These are phyloP conservation scores for Fusarium sp. DNA, from an alignment of 2,329 filamentous ascomycete genomes.

Conservation along the genomic window DNA sequence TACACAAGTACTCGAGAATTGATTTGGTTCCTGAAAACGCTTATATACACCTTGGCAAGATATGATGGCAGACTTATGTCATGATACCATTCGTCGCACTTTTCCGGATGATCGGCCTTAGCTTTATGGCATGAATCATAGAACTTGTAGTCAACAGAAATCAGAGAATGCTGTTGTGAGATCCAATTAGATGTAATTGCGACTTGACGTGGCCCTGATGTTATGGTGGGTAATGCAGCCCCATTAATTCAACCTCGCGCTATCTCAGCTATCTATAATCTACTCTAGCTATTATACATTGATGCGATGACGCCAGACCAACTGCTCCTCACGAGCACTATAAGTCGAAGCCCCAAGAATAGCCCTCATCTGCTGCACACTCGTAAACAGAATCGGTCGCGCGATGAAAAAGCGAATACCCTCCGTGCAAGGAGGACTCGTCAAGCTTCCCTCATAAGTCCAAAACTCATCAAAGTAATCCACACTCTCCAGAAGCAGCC, in stretches of 20 bases:
- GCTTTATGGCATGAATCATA: not conserved
- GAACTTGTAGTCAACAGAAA: too few relatives aligned
- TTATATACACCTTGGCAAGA: not conserved
- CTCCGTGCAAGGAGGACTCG: constrained; percentile 28
- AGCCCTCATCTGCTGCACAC: constrained; percentile 30
- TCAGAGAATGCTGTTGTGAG: too few relatives aligned
- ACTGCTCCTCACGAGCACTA: constrained; percentile 28
- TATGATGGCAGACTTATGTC: not conserved
- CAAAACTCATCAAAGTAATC: constrained; percentile 34
- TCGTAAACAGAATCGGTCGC: constrained; percentile 27
- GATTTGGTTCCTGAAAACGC: too few relatives aligned
- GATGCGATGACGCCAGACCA: constrained; percentile 33
- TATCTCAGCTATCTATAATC: fast-evolving
- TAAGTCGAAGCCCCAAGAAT: constrained; percentile 32
- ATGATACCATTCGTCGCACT: too few relatives aligned
- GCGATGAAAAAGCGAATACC: constrained; percentile 32
- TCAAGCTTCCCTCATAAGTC: constrained; percentile 36
- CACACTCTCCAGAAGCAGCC: constrained; percentile 14
- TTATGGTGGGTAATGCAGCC: not conserved
- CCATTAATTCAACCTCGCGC: fast-evolving
- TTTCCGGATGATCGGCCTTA: not conserved
- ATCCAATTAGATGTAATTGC: not conserved
- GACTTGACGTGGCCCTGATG: not conserved
- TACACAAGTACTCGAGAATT: too few relatives aligned
- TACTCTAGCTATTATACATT: not conserved